Conservation (phyloP, 192 early-diverging fungal species). For the Ambispora gerdemannii region DNA sequence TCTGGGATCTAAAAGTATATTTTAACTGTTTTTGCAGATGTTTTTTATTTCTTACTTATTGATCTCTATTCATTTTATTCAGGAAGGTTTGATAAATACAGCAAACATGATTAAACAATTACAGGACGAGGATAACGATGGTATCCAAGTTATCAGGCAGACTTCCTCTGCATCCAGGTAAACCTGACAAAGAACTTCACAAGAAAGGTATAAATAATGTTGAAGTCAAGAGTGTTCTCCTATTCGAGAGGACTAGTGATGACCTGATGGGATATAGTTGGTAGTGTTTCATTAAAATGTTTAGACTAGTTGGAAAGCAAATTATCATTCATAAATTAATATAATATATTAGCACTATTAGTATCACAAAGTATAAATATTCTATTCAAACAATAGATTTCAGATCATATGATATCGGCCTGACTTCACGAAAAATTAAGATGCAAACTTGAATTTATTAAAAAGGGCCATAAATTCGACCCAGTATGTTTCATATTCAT, state of each 20-base stretch:
- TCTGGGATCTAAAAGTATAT: conserved; percentile 28
- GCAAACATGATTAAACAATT: conserved; percentile 24
- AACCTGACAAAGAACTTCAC: conserved; percentile 18
- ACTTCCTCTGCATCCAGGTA: conserved; percentile 20
- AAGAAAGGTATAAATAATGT: conserved; percentile 16
- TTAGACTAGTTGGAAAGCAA: too few species aligned
- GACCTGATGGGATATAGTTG: too few species aligned
- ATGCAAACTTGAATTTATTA: too few species aligned
- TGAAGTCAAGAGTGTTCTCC: conserved; percentile 9
- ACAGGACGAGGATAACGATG: conserved; percentile 24
- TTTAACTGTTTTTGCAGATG: conserved; percentile 4
- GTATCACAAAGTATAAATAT: too few species aligned
- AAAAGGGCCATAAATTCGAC: neutral
- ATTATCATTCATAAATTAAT: too few species aligned
- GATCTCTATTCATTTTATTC: conserved; percentile 9
- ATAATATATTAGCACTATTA: too few species aligned
- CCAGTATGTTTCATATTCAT: conserved; percentile 1
- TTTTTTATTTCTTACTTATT: conserved; percentile 10
- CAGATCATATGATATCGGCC: too few species aligned
- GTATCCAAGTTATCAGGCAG: conserved; percentile 25
- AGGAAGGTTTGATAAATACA: conserved; percentile 26
- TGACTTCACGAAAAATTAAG: too few species aligned
- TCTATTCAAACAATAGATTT: too few species aligned
- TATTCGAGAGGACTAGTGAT: too few species aligned
- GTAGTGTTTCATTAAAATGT: too few species aligned